These are phyloP conservation scores for Posidonia australis DNA, from an alignment of 106 monocot genomes.

Conservation along the genomic window DNA sequence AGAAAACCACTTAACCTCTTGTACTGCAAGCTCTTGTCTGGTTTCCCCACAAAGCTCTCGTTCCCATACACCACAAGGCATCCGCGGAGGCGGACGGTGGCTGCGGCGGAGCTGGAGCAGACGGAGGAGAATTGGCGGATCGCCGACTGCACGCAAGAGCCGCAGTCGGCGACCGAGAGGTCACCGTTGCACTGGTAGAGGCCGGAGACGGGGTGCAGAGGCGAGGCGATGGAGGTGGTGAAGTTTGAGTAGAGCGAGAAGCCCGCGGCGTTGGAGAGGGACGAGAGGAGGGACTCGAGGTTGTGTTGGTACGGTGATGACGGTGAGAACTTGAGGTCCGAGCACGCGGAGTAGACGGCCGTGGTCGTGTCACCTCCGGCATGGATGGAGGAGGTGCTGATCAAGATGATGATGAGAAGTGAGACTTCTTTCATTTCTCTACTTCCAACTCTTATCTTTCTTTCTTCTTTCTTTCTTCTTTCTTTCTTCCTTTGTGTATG, in stretches of 20 bases:
- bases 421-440: background rate
- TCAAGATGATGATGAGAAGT: background rate
- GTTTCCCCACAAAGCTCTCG: conserved; percentile 1
- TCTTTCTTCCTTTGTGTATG: background rate
- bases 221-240: conserved; percentile 4
- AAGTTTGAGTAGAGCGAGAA: conserved; percentile 13
- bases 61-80: conserved; percentile 11
- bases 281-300: conserved; percentile 15
- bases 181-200: conserved; percentile 12
- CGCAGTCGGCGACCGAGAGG: conserved; percentile 6
- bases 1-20: conserved; percentile 4
- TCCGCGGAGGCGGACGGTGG: conserved; percentile 3
- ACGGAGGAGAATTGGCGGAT: background rate
- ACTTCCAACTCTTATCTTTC: background rate
- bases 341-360: conserved; percentile 5
- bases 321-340: background rate
- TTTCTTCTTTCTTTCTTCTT: background rate
- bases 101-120: conserved; percentile 5
- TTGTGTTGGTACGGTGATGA: conserved; percentile 3
- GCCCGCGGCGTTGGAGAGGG: conserved; percentile 11
- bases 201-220: conserved; percentile 6
- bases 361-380: background rate
- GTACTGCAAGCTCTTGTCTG: conserved; percentile 6
- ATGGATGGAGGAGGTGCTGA: background rate
- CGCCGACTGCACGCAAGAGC: background rate